These are phyloP conservation scores for Aaosphaeria arxii DNA, from an alignment of 2,329 filamentous ascomycete genomes.

Conservation along the genomic window DNA sequence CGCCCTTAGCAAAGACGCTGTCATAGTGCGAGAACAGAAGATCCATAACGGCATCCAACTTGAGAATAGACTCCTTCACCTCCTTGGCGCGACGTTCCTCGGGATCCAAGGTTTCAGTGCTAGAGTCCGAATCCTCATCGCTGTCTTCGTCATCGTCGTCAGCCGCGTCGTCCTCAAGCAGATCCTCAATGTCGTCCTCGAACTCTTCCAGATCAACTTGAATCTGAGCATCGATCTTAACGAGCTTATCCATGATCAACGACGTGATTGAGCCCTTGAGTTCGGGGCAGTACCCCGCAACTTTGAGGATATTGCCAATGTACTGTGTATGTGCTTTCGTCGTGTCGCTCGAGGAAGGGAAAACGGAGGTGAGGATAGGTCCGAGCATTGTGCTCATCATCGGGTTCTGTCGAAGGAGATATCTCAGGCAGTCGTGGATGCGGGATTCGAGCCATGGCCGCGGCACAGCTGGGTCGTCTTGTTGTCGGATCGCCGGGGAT, in stretches of 20 bases:
- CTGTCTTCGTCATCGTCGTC: conserved; percentile 48
- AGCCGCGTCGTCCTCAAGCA: conserved; percentile 60
- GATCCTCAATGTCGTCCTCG: conserved; percentile 80
- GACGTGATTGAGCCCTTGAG: conserved; percentile 78
- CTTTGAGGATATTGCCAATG: conserved; percentile 74
- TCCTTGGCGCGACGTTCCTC: conserved; percentile 62
- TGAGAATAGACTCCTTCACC: conserved; percentile 79
- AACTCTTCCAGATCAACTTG: conserved; percentile 90
- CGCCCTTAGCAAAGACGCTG: conserved; percentile 66
- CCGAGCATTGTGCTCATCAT: conserved; percentile 70
- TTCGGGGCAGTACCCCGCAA: conserved; percentile 75
- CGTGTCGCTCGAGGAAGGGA: conserved; percentile 74
- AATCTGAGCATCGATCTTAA: conserved; percentile 94
- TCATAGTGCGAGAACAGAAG: conserved; percentile 82
- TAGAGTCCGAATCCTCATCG: conserved; percentile 69
- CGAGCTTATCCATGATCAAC: conserved; percentile 78
- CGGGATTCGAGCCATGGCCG: conserved; percentile 66
- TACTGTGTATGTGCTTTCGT: conserved; percentile 82
- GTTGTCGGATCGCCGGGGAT: conserved; percentile 52
- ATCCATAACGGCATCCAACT: conserved; percentile 88
- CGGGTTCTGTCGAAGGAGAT: conserved; percentile 77
- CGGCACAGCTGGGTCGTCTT: conserved; percentile 56
- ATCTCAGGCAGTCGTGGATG: conserved; percentile 71
- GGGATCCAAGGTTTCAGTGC: conserved; percentile 60
- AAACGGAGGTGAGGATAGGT: conserved; percentile 63